Evolutionary conservation across 805 yeast genomes (phyloP).

Genomic region (Yarrowia yakushimensis): DNA sequence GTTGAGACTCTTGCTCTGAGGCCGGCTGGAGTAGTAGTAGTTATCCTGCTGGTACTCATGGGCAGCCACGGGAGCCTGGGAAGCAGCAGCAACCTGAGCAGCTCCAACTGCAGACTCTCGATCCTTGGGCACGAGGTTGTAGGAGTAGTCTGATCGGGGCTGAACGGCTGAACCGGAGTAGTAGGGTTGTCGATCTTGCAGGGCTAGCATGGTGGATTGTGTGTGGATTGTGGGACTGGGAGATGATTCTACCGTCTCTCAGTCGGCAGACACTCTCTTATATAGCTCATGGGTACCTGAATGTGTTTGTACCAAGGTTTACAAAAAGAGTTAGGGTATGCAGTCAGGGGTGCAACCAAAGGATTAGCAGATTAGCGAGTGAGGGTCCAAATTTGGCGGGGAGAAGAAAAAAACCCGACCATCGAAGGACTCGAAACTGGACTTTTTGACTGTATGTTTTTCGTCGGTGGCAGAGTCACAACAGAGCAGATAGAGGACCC

Average conservation of each 20-base stretch:
- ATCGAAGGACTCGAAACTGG: too few relatives aligned
- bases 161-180: slow-evolving; percentile 3
- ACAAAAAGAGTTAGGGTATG: neutral
- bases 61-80: neutral
- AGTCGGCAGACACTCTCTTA: neutral
- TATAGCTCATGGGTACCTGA: slow-evolving; percentile 8
- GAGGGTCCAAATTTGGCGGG: too few relatives aligned
- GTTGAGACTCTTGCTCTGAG: slow-evolving; percentile 1
- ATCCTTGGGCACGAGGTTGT: slow-evolving; percentile 18
- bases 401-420: too few relatives aligned
- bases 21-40: slow-evolving; percentile 4
- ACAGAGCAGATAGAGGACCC: too few relatives aligned
- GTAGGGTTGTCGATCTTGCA: slow-evolving; percentile 24
- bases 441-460: too few relatives aligned
- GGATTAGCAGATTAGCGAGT: neutral
- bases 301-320: slow-evolving; percentile 2
- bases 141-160: slow-evolving; percentile 20
- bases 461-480: too few relatives aligned
- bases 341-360: slow-evolving; percentile 8
- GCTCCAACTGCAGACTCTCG: neutral
- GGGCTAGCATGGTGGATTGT: neutral
- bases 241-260: neutral
- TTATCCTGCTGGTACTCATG: slow-evolving; percentile 20
- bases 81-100: neutral
- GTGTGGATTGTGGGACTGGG: neutral